phyloP scores from a whole-genome alignment of 352 stramenopile species.

The Pythium utonaiense region DNA sequence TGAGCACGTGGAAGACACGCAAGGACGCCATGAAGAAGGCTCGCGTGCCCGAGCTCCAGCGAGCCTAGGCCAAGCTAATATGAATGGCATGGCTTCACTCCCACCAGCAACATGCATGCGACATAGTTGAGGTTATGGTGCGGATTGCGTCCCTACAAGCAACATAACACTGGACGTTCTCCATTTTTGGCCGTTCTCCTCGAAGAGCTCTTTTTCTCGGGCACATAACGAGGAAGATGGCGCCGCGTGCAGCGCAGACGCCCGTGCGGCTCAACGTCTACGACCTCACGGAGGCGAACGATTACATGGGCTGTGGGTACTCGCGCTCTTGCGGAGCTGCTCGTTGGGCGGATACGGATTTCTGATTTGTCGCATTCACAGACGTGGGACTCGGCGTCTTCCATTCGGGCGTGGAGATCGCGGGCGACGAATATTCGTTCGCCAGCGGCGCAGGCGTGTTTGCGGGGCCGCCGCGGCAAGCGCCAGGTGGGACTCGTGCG shows the following conservation, averaged over 20 bases:
- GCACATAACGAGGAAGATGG: conserved; percentile 38
- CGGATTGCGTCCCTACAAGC: not conserved
- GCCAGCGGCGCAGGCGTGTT: conserved; percentile 90
- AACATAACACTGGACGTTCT: conserved; percentile 6
- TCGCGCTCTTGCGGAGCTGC: not conserved
- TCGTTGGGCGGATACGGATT: not conserved
- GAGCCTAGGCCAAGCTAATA: conserved; percentile 1
- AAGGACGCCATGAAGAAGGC: conserved; percentile 65
- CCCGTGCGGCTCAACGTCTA: conserved; percentile 90
- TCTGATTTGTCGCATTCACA: no score
- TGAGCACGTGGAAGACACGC: conserved; percentile 65
- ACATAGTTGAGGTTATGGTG: not conserved
- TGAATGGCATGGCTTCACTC: conserved; percentile 15
- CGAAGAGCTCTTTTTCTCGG: not conserved
- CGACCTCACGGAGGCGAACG: conserved; percentile 90
- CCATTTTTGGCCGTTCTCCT: not conserved
- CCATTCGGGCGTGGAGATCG: conserved; percentile 92
- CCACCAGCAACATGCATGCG: conserved; percentile 3
- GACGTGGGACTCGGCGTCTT: conserved; percentile 85
- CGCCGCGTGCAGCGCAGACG: conserved; percentile 43
- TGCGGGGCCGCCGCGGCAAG: conserved; percentile 62
- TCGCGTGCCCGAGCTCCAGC: conserved; percentile 14
- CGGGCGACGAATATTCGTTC: conserved; percentile 91
- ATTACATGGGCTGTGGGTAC: conserved; percentile 72
- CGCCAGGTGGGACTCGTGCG: conserved; percentile 36